phyloP scores from a whole-genome alignment of 1,284 basidiomycete genomes.

The Hypsizygus ulmarius region DNA sequence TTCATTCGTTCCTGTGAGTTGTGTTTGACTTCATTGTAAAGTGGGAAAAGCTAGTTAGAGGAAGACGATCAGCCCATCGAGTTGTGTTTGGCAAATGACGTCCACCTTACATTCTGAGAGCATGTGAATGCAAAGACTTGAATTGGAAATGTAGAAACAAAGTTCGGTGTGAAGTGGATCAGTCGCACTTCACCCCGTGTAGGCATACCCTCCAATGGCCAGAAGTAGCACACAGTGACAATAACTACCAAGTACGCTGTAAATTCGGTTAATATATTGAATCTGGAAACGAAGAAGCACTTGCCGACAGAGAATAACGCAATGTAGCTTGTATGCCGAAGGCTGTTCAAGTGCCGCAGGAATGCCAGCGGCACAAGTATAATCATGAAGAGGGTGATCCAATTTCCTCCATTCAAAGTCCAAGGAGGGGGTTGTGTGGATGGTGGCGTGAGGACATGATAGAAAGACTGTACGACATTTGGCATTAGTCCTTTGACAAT shows the following conservation, averaged over 20 bases:
- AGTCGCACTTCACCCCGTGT: slow-evolving; percentile 63
- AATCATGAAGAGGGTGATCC: slow-evolving; percentile 84
- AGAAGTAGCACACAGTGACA: slow-evolving; percentile 72
- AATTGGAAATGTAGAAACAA: slow-evolving; percentile 88
- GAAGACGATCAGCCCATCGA: slow-evolving; percentile 14
- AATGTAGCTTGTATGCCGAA: slow-evolving; percentile 83
- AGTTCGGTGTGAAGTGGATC: slow-evolving; percentile 73
- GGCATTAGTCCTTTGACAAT: slow-evolving; percentile 95
- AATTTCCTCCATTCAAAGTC: slow-evolving; percentile 76
- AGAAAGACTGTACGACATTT: slow-evolving; percentile 84
- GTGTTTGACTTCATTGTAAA: slow-evolving; percentile 88
- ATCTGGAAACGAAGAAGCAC: slow-evolving; percentile 24
- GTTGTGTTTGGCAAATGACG: neutral
- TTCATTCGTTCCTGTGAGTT: slow-evolving; percentile 88
- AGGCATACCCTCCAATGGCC: slow-evolving; percentile 60
- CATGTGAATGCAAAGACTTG: slow-evolving; percentile 96
- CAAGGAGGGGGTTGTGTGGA: slow-evolving; percentile 66
- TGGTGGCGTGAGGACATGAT: slow-evolving; percentile 69
- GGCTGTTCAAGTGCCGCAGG: slow-evolving; percentile 78
- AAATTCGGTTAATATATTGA: slow-evolving; percentile 1
- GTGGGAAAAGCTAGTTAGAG: slow-evolving; percentile 71
- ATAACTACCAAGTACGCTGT: slow-evolving; percentile 73
- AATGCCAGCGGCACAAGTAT: slow-evolving; percentile 87
- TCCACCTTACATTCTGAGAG: slow-evolving; percentile 74
- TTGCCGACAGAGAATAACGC: slow-evolving; percentile 83